Base-by-base conservation (phyloP, 768 basidiomycete species). In the Suillus luteus region DNA sequence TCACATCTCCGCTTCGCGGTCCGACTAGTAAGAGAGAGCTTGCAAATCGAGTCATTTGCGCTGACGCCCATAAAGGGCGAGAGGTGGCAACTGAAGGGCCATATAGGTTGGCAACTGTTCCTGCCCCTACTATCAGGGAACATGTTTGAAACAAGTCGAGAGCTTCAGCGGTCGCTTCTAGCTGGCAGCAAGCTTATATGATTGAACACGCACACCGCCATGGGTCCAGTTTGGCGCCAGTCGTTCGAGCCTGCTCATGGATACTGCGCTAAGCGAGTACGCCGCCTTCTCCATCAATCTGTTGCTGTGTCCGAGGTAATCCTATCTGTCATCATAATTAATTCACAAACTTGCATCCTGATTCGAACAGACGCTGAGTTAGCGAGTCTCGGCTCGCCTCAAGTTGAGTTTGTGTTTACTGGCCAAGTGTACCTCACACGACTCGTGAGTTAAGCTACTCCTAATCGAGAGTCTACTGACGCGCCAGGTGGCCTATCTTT, bases 21-120 rank as follows among this genome's bases (percentile, higher is more conserved):
- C 40, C 57, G 40, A 58, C 31, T 33, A 54, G 22, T 48, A 48
- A 48, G 46, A n/a, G 40, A 41, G 14, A 58, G 17, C 57, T 31
- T 6, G 33, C 37, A 22, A 37, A 55, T n/a, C 19, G 35, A 55
- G 5, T 35, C 19, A 33, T n/a, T 35, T n/a, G 52, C 19, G 38
- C 38, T 24, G 63, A 55, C 68, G 68, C 68, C 67, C 69, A 70
- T 72, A 67, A 66, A 67, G 65, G 64, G 69, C 67, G 59, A 43
- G 54, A 65, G 60, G 49, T 64, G 60, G 68, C 24, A 12, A 35
- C 33, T 35, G 52, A 35, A n/a, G 17, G 52, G 52, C 33, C 52
- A 35, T 54, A 17, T 15, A 40, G 37, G 7, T 38, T 24, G 15
- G n/a, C 10, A 40, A 58, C 38, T 58, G 57, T 54, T 54, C 52